A percentile compares a stretch with the other conserved stretches of the same genome.
Evolutionary conservation across 1,284 basidiomycete genomes (phyloP).

Genomic region (Vanrija humicola): DNA sequence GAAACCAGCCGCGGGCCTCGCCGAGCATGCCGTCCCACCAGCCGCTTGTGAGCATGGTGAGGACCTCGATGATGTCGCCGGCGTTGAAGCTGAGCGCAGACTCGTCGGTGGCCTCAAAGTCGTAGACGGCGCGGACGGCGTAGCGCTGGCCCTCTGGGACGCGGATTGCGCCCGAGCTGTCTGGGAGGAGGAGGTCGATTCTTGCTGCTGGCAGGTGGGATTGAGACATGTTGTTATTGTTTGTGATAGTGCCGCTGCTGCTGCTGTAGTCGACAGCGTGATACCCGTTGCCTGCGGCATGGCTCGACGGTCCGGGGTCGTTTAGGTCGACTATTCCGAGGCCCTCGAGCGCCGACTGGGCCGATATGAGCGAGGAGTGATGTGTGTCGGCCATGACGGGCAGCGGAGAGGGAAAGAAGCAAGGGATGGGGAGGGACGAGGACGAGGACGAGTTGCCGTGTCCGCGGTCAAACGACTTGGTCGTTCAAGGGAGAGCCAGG

Average conservation of each 20-base stretch:
- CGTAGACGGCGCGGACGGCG: slow-evolving; percentile 80
- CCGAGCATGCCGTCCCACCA: slow-evolving; percentile 98
- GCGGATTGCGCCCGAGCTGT: slow-evolving; percentile 1
- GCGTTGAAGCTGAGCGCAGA: slow-evolving; percentile 82
- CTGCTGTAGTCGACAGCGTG: too few relatives aligned
- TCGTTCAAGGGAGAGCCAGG: not conserved
- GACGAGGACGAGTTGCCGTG: not conserved
- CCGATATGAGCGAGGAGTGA: slow-evolving; percentile 21
- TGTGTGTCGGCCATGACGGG: slow-evolving; percentile 15
- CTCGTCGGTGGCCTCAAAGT: slow-evolving; percentile 81
- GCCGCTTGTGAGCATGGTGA: slow-evolving; percentile 83
- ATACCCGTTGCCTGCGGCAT: too few relatives aligned
- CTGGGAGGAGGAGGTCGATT: not conserved
- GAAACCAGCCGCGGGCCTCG: slow-evolving; percentile 93
- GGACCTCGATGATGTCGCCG: slow-evolving; percentile 89
- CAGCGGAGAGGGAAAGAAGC: not conserved
- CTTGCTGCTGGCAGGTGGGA: not conserved
- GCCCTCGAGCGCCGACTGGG: slow-evolving; percentile 22
- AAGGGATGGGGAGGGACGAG: not conserved
- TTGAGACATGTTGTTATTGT: not conserved
- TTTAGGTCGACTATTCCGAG: slow-evolving; percentile 2
- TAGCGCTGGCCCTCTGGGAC: slow-evolving; percentile 19
- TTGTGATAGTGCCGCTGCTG: not conserved
- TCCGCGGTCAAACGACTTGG: not conserved
- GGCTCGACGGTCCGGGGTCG: not conserved